Evolutionary conservation across 2,329 filamentous ascomycete species (phyloP).

Genomic region (Chaetomium sp.): DNA sequence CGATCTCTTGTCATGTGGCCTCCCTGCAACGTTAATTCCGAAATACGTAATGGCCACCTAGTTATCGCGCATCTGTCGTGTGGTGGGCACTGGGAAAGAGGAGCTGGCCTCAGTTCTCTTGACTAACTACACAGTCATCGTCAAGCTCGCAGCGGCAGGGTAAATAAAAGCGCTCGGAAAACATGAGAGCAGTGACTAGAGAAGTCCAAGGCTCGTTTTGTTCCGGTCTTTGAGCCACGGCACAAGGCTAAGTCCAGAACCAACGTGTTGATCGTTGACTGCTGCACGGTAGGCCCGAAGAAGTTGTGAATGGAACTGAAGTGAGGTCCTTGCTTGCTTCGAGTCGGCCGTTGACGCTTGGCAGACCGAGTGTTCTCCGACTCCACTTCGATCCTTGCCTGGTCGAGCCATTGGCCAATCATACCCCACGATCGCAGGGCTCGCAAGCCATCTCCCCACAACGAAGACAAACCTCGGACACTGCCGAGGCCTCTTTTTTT

Average conservation of each 20-base stretch:
- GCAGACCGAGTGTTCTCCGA: not conserved
- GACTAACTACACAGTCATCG: not conserved
- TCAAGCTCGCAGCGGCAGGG: not conserved
- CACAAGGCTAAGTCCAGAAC: not conserved
- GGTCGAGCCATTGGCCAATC: not conserved
- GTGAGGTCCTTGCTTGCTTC: not conserved
- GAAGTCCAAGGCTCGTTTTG: not conserved
- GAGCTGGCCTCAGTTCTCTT: not conserved
- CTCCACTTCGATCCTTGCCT: not conserved
- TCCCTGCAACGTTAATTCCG: not conserved
- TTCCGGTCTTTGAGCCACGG: not conserved
- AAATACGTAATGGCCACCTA: not conserved
- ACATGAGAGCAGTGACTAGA: not conserved
- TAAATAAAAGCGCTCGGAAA: not conserved
- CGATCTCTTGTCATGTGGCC: not conserved
- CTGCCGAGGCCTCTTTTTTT: not conserved
- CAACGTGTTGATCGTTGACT: not conserved
- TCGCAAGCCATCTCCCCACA: not conserved
- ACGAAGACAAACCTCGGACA: not conserved
- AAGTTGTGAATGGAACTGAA: not conserved
- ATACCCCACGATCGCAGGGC: not conserved
- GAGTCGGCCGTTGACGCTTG: slow-evolving; percentile 1
- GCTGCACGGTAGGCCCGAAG: not conserved
- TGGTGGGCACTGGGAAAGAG: not conserved
- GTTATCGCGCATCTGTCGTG: not conserved